Evolutionary conservation across 2,329 filamentous ascomycete genomes (phyloP), one percentile per base, ranked within the genome.

Genomic region (Ceratocystis cacaofunesta): DNA sequence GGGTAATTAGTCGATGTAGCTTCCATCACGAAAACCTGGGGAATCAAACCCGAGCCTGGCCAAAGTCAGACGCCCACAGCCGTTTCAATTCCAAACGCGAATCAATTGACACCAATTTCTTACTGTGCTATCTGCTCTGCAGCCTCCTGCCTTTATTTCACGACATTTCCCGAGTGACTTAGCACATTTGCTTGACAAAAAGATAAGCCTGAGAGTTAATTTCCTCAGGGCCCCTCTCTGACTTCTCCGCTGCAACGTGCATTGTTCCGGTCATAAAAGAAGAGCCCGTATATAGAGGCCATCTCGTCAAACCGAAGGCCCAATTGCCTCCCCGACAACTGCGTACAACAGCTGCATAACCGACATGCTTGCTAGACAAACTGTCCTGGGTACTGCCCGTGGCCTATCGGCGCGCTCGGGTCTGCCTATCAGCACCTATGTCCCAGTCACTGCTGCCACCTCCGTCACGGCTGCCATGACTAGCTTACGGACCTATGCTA

Each of bases 401-500:
- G 60, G 41, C 43, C 22, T 46, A 25, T 46, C 43, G 8, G 50
- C 50, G 46, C 28, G 22, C 36, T 46, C 36, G 17, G 36, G 36
- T n/a, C 60, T 19, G 60, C 60, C 36, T 43, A 44, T 28, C 44
- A 15, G 19, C 44, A 19, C 17, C 6, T 32, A 61, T 15, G 57
- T 61, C 57, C 30, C 41, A 10, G 32, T 28, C 17, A 19, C 41
- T 19, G 30, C 36, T 43, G 32, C 30, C 5, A 19, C n/a, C 50
- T 25, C 48, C 10, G 44, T 44, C 6, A 15, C 28, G 10, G 62
- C n/a, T 50, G 25, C 48, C n/a, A 28, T 30, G 15, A 7, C 30
- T 15, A 52, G 48, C 32, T 43, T 15, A 69, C 73, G 77, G 69
- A 72, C 73, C 69, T 85, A 85, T 70, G 85, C 87, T 70, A 85